These are phyloP conservation scores for Stephania japonica DNA, from an alignment of 164 flowering plant genomes.

Conservation along the genomic window DNA sequence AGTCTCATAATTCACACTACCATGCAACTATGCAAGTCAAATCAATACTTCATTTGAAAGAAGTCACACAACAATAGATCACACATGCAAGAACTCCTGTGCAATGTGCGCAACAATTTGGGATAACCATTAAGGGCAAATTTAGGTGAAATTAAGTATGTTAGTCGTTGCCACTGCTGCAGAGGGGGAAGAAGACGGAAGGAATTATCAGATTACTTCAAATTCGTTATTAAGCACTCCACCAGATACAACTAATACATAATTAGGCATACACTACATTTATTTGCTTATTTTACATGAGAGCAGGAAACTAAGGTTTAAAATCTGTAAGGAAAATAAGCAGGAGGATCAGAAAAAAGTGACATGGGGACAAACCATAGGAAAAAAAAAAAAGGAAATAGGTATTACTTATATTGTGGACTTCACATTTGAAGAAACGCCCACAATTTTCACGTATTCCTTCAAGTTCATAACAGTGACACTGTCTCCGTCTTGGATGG, in stretches of 20 bases:
- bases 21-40: too few species aligned
- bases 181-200: not conserved
- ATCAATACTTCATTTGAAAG: too few species aligned
- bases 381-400: not conserved
- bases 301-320: not conserved
- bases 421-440: not conserved
- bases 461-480: slow-evolving; percentile 19
- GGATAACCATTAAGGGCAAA: too few species aligned
- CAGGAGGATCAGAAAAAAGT: not conserved
- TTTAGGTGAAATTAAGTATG: too few species aligned
- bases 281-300: not conserved
- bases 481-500: slow-evolving; percentile 18
- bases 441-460: slow-evolving; percentile 18
- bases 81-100: too few species aligned
- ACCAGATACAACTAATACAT: not conserved
- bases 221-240: not conserved
- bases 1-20: too few species aligned
- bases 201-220: not conserved
- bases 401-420: not conserved
- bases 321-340: not conserved
- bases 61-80: too few species aligned
- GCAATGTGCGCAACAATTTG: too few species aligned
- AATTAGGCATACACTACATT: not conserved
- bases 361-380: not conserved
- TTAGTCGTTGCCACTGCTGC: not conserved